These are phyloP conservation scores for Theobroma cacao DNA, from an alignment of 345 rosid species.

Conservation along the genomic window DNA sequence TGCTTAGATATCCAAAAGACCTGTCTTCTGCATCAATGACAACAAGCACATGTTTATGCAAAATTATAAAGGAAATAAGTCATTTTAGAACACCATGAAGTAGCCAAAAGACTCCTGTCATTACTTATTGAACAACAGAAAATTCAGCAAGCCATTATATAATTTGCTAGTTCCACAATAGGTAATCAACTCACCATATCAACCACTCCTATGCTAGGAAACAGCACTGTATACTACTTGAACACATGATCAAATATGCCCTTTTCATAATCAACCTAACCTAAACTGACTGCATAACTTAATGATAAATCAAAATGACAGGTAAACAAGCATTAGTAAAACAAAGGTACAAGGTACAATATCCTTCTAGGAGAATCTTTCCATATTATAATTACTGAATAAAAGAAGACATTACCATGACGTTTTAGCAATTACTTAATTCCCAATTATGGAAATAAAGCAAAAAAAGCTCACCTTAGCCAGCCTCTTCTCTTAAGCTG, in stretches of 20 bases:
- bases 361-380: neutral
- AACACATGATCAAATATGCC: neutral
- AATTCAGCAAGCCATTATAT: neutral
- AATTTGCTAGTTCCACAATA: neutral
- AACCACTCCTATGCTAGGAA: neutral
- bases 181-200: neutral
- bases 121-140: neutral
- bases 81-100: neutral
- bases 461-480: slow-evolving; percentile 63
- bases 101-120: neutral
- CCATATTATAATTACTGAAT: neutral
- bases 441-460: neutral
- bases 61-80: neutral
- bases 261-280: neutral
- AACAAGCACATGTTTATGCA: slow-evolving; percentile 15
- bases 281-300: neutral
- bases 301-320: neutral
- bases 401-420: neutral
- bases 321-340: neutral
- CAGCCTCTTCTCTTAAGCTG: slow-evolving; percentile 98
- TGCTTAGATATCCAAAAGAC: slow-evolving; percentile 99
- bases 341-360: neutral
- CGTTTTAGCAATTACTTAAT: neutral
- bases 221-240: neutral
- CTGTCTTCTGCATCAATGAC: slow-evolving; percentile 66